Base-by-base conservation (phyloP, 2,329 filamentous ascomycete species). In the Capronia americana region DNA sequence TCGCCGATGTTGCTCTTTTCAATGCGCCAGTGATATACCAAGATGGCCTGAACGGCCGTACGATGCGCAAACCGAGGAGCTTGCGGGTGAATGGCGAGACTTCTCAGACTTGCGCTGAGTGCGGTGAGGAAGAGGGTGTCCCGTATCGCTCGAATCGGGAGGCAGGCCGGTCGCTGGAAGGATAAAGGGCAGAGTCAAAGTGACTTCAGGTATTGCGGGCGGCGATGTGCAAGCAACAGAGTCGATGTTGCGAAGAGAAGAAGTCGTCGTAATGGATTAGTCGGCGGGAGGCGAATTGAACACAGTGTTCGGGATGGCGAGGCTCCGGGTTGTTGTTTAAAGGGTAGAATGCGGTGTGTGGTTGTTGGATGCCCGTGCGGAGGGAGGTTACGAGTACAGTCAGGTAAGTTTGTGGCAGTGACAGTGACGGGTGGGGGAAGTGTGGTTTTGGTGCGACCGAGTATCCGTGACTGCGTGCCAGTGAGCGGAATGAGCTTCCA, bases 1-100 rank as follows among this genome's bases (percentile, higher is more conserved):
- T 60, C 63, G 58, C 50, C 20, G 34, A 50, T 58, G 44, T 53
- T 54, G 51, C 62, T 67, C 58, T 68, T 62, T 54, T 24, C 28
- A 51, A 41, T 26, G 41, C 41, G 59, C 58, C n/a, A 34, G 48
- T 53, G 58, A 53, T 53, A 41, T 26, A 24, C 28, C 24, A 26
- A 28, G 5, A 53, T 4, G 28, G 20, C 30, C 30, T 12, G 17
- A 30, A 3, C 17, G 17, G 20, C 30, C 28, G 28, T 38, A 24
- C 7, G 46, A n/a, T 32, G 58, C 23, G 30, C 41, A 46, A 32
- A 30, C 17, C 44, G 57, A 53, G 28, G 30, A 24, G 57, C 28
- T 28, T 30, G 48, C 48, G 55, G n/a, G 58, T 34, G 24, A 34
- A 32, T 23, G 30, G 17, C 41, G 41, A 61, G 51, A 44, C n/a